Evolutionary conservation across 1,284 basidiomycete genomes (phyloP), one percentile per base, ranked within the genome.

Genomic region (Volvariella volvacea): DNA sequence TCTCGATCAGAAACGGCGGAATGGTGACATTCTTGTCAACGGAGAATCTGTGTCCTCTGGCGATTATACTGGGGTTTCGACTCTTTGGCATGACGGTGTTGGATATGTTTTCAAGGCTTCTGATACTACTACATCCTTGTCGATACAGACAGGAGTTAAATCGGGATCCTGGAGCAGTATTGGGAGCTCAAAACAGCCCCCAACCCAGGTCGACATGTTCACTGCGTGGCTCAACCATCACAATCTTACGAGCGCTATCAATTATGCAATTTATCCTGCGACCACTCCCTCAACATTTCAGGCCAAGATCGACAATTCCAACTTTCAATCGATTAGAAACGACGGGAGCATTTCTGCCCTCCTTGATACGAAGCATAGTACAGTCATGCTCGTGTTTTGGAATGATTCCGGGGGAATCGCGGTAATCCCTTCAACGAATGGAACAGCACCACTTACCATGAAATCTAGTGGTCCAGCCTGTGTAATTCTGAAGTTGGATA

Each of bases 141-240:
- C 68, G 4, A 55, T 80, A 12, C 56, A 71, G 21, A 57, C 68
- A 1, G 72, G 71, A 1, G 50, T 63, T 4, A 64, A 66, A 45
- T 70, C 71, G 1, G 80, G 80, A 9, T 63, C 74, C 49, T 84
- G 81, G 81, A 63, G 67, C 28, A 56, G 59, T n/a, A 75, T 83
- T 45, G 78, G 79, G 7, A 78, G 71, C 2, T 80, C 78, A 2
- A 61, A 53, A 1, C 65, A 70, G 34, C 71, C 74, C n/a, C 63
- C 68, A 4, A 57, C 61, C 22, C 73, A 68, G 2, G 71, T 74
- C 39, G 65, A 78, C 54, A 59, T 83, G 39, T 84, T 83, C 58
- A 61, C 73, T 1, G 79, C 80, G 1, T 80, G 72, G 70, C 60
- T 80, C 31, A 52, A 65, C 31, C 78, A 80, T 50, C 46, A 49